Evolutionary conservation across 1,139 yeast genomes (phyloP).

Genomic region (Hemisphaericaspora xylanilytica): DNA sequence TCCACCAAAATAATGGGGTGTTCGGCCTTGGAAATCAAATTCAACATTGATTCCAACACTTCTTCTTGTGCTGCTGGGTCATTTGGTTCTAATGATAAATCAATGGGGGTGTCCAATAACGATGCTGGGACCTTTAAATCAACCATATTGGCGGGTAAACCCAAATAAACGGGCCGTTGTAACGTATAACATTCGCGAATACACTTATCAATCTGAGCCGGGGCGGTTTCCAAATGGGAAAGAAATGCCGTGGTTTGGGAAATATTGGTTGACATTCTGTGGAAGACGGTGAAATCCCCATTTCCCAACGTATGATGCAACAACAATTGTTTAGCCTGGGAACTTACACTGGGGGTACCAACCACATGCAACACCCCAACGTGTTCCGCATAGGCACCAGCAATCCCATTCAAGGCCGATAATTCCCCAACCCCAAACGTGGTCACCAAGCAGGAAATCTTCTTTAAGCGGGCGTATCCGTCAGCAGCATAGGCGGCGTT

Average conservation of each 20-base stretch:
- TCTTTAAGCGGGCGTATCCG: constrained; percentile 40
- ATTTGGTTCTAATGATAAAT: constrained; percentile 58
- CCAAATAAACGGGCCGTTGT: constrained; percentile 84
- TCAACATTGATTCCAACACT: constrained; percentile 57
- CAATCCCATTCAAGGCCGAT: constrained; percentile 40
- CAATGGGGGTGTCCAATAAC: constrained; percentile 61
- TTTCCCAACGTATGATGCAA: constrained; percentile 48
- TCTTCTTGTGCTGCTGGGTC: constrained; percentile 71
- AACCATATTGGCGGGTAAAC: constrained; percentile 78
- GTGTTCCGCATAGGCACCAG: constrained; percentile 44
- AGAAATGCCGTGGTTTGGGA: constrained; percentile 64
- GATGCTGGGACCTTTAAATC: constrained; percentile 58
- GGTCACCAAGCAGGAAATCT: constrained; percentile 38
- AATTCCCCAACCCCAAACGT: constrained; percentile 46
- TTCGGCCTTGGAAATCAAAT: constrained; percentile 53
- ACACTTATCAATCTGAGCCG: constrained; percentile 68
- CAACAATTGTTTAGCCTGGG: constrained; percentile 38
- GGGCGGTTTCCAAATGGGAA: constrained; percentile 61
- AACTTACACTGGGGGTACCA: constrained; percentile 38
- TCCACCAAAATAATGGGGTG: constrained; percentile 79
- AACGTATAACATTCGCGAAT: constrained; percentile 67
- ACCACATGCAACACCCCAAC: constrained; percentile 42
- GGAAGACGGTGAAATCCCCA: constrained; percentile 47
- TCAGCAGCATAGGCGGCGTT: constrained; percentile 46
- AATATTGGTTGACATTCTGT: constrained; percentile 58